These are phyloP conservation scores for Lachnellula hyalina DNA, from an alignment of 2,329 filamentous ascomycete species.

Conservation along the genomic window DNA sequence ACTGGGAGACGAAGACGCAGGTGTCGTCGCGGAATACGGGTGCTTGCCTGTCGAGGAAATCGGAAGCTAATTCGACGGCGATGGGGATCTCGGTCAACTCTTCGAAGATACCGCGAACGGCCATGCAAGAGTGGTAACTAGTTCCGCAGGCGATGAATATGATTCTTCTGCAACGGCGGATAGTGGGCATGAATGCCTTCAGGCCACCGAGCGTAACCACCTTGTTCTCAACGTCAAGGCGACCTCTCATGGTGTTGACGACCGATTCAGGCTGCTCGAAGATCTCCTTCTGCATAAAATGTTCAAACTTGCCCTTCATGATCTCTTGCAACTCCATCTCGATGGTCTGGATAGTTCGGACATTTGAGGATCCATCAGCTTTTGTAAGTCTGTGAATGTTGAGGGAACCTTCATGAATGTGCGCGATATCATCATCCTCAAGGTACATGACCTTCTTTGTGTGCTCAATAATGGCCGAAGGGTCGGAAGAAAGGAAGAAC, in stretches of 20 bases:
- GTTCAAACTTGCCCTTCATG: conserved; percentile 99
- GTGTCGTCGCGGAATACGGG: conserved; percentile 99
- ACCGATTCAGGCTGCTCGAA: conserved; percentile 99
- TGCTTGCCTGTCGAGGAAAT: conserved; percentile 94
- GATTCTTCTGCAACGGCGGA: conserved; percentile 91
- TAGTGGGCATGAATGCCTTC: conserved; percentile 92
- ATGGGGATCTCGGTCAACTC: conserved; percentile 98
- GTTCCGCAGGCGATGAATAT: conserved; percentile 99
- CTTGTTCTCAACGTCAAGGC: conserved; percentile 89
- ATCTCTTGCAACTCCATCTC: conserved; percentile 99
- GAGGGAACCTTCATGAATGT: conserved; percentile 97
- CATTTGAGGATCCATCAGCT: conserved; percentile 93
- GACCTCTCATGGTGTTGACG: conserved; percentile 99
- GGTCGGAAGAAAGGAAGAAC: conserved; percentile 98
- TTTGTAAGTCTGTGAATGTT: conserved; percentile 99
- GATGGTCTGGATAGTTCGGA: conserved; percentile 95
- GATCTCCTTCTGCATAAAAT: conserved; percentile 99
- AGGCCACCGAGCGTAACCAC: conserved; percentile 92
- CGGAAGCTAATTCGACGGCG: conserved; percentile 90
- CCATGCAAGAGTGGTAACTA: conserved; percentile 99
- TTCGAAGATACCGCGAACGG: conserved; percentile 94
- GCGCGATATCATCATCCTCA: conserved; percentile 98
- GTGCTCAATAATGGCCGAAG: conserved; percentile 97
- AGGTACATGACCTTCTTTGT: conserved; percentile 99
- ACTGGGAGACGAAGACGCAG: conserved; percentile 98